phyloP scores from a whole-genome alignment of 306 rosid genomes.

The Prunus kanzakura region DNA sequence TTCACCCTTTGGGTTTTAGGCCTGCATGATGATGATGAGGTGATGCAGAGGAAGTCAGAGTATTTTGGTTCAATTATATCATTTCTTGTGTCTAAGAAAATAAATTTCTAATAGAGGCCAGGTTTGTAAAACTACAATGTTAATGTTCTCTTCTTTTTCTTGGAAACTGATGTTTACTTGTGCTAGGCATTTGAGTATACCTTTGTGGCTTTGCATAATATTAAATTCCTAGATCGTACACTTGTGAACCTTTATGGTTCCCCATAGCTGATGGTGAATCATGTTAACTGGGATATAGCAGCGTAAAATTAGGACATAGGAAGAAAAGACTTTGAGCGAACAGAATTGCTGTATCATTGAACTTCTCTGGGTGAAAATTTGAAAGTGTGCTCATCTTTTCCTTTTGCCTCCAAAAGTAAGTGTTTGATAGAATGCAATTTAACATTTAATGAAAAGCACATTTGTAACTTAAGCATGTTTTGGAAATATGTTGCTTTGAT shows the following conservation, averaged over 20 bases:
- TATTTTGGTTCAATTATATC: neutral
- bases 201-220: neutral
- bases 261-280: neutral
- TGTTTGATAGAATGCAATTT: neutral
- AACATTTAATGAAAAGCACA: neutral
- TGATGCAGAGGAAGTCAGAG: neutral
- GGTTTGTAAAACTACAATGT: neutral
- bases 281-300: neutral
- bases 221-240: neutral
- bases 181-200: neutral
- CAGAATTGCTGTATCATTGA: neutral
- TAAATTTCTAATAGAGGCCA: neutral
- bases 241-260: neutral
- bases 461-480: neutral
- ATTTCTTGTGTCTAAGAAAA: neutral
- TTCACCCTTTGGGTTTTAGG: neutral
- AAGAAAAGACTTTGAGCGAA: neutral
- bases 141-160: neutral
- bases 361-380: neutral
- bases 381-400: neutral
- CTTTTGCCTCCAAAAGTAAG: neutral
- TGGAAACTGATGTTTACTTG: neutral
- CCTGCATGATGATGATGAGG: neutral
- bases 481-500: slow-evolving; percentile 1
- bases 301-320: neutral